Evolutionary conservation across 2,329 filamentous ascomycete genomes (phyloP).

Genomic region (Microsporum audouinii): DNA sequence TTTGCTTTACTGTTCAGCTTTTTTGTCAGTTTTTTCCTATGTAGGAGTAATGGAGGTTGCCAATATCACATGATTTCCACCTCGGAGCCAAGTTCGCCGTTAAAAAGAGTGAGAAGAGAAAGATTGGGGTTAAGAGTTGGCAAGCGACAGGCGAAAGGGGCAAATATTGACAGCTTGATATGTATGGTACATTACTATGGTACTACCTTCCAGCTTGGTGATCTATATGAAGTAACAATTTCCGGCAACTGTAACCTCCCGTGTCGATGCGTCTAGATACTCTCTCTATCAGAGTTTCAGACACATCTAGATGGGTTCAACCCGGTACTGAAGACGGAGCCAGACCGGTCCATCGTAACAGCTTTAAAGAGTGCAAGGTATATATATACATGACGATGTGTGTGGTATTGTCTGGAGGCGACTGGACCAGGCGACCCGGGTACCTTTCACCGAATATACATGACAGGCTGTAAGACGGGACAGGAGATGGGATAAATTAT

Average conservation of each 20-base stretch:
- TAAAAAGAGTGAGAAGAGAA: not conserved
- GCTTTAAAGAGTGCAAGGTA: not conserved
- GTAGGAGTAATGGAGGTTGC: not conserved
- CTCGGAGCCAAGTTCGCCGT: not conserved
- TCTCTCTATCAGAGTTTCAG: not conserved
- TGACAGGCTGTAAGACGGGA: not conserved
- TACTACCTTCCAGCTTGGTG: too few relatives aligned
- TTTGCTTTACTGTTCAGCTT: not conserved
- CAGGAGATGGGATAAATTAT: too few relatives aligned
- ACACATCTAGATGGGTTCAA: not conserved
- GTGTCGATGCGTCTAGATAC: not conserved
- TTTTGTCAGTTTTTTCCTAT: not conserved
- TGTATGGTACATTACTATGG: too few relatives aligned
- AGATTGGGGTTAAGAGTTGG: not conserved
- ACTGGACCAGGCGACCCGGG: too few relatives aligned
- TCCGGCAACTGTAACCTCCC: too few relatives aligned
- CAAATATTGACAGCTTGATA: not conserved
- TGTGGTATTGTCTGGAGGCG: too few relatives aligned
- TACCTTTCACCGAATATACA: too few relatives aligned
- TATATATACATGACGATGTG: too few relatives aligned
- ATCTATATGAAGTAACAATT: too few relatives aligned
- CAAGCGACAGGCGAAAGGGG: not conserved
- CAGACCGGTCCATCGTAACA: not conserved
- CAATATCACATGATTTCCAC: not conserved
- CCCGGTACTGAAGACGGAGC: not conserved